Conservation (phyloP, 2,329 filamentous ascomycete genomes). For the Bipolaris bicolor region DNA sequence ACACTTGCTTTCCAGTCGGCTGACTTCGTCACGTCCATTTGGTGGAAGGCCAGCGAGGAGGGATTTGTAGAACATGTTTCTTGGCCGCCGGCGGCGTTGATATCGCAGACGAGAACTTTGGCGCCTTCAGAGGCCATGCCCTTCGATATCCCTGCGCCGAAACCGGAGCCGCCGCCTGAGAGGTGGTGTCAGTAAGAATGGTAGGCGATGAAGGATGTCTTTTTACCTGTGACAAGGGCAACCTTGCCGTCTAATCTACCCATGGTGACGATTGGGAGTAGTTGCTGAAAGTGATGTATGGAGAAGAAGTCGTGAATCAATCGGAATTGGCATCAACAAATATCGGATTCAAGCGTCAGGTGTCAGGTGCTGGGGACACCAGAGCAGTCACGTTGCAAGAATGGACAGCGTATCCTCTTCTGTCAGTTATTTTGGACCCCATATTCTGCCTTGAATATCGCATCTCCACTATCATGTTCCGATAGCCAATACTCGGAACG, state of each 20-base stretch:
- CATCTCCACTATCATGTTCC: slow-evolving; percentile 13
- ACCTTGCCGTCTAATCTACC: slow-evolving; percentile 60
- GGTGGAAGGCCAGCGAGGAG: slow-evolving; percentile 41
- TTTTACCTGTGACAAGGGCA: slow-evolving; percentile 60
- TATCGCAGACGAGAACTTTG: slow-evolving; percentile 67
- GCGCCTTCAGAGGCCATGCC: slow-evolving; percentile 66
- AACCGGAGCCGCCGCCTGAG: slow-evolving; percentile 65
- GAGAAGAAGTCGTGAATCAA: background rate
- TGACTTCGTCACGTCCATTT: slow-evolving; percentile 61
- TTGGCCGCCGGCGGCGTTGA: slow-evolving; percentile 61
- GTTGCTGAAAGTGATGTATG: background rate
- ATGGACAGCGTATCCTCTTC: background rate
- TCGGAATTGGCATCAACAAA: background rate
- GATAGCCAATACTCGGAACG: slow-evolving; percentile 8
- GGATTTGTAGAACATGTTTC: slow-evolving; percentile 55
- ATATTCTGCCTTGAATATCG: slow-evolving; percentile 2
- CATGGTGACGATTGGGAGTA: slow-evolving; percentile 28
- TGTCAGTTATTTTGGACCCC: background rate
- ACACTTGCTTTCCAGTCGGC: slow-evolving; percentile 60
- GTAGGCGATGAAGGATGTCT: background rate
- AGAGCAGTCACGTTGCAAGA: slow-evolving; percentile 10
- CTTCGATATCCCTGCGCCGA: slow-evolving; percentile 66
- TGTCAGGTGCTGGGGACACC: background rate
- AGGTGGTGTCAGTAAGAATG: slow-evolving; percentile 11
- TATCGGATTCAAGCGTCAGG: background rate